Percentiles rank a stretch among this genome's conserved stretches.
Evolutionary conservation across 2,329 filamentous ascomycete genomes (phyloP).

Genomic region (Fusarium xyrophilum): DNA sequence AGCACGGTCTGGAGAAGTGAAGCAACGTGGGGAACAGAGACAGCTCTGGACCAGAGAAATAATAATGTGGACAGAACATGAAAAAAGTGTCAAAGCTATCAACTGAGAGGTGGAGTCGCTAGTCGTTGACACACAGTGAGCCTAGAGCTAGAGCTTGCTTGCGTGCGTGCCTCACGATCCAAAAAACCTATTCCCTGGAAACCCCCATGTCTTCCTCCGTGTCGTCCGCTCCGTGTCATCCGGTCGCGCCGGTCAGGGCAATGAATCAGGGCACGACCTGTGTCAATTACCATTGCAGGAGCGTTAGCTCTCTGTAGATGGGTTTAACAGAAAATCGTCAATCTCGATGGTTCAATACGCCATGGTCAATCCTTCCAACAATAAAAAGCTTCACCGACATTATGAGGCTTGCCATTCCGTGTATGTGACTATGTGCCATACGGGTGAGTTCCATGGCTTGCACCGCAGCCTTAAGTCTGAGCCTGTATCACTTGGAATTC

Average conservation of each 20-base stretch:
- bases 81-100: conserved; percentile 15
- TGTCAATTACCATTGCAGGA: not conserved
- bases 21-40: conserved; percentile 6
- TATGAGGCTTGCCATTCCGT: not conserved
- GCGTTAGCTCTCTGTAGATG: conserved; percentile 6
- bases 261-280: not conserved
- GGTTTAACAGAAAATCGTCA: not conserved
- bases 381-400: conserved; percentile 23
- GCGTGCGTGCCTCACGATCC: conserved; percentile 2
- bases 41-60: not conserved
- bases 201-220: conserved; percentile 3
- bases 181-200: not conserved
- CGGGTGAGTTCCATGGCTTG: conserved; percentile 9
- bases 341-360: conserved; percentile 9
- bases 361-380: not conserved
- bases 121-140: conserved; percentile 10
- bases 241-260: conserved; percentile 14
- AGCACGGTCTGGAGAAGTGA: conserved; percentile 2
- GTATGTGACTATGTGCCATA: not conserved
- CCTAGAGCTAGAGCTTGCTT: conserved; percentile 8
- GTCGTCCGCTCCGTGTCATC: conserved; percentile 24
- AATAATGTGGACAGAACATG: not conserved
- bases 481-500: not conserved
- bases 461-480: conserved; percentile 23
- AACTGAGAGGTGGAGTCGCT: conserved; percentile 14